A percentile compares a stretch with the other conserved stretches of the same genome.
These are phyloP conservation scores for Kodamaea kaohsiungensis DNA, from an alignment of 805 yeast species.

Conservation along the genomic window DNA sequence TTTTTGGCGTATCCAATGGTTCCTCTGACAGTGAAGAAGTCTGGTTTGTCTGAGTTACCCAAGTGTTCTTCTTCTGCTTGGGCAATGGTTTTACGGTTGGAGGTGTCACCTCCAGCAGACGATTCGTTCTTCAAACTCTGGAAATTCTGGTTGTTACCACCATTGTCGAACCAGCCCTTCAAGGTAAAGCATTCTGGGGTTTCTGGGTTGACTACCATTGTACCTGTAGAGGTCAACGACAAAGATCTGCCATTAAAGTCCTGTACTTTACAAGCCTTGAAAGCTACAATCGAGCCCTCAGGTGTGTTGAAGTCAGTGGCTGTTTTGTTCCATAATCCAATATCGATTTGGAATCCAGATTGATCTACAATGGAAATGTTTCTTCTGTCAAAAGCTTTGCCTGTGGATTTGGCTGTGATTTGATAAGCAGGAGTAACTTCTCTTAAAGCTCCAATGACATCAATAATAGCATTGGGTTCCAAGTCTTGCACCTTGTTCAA, in stretches of 20 bases:
- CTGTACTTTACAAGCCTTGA: constrained; percentile 85
- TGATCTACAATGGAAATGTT: constrained; percentile 86
- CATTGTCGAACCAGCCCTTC: constrained; percentile 93
- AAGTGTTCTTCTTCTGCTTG: constrained; percentile 66
- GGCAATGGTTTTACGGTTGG: constrained; percentile 63
- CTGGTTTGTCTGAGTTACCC: constrained; percentile 78
- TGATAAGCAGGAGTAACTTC: constrained; percentile 74
- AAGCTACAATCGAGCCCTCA: constrained; percentile 82
- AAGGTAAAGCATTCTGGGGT: constrained; percentile 82
- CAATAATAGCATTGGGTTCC: constrained; percentile 73
- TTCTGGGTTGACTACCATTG: constrained; percentile 80
- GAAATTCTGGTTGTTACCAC: constrained; percentile 65
- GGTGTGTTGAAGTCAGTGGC: constrained; percentile 77
- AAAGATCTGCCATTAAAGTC: constrained; percentile 87
- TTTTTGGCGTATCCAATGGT: constrained; percentile 68
- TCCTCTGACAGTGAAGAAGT: constrained; percentile 75
- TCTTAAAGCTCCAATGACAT: constrained; percentile 84
- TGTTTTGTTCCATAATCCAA: constrained; percentile 88
- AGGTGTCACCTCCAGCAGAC: constrained; percentile 36
- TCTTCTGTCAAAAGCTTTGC: constrained; percentile 90
- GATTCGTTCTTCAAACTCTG: constrained; percentile 59
- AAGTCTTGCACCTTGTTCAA: constrained; percentile 64
- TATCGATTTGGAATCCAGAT: constrained; percentile 67
- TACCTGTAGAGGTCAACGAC: constrained; percentile 77
- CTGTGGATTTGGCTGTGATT: constrained; percentile 83